Evolutionary conservation across 2,329 filamentous ascomycete genomes (phyloP), one percentile per base, ranked within the genome.

Genomic region (Samsoniella hepiali): DNA sequence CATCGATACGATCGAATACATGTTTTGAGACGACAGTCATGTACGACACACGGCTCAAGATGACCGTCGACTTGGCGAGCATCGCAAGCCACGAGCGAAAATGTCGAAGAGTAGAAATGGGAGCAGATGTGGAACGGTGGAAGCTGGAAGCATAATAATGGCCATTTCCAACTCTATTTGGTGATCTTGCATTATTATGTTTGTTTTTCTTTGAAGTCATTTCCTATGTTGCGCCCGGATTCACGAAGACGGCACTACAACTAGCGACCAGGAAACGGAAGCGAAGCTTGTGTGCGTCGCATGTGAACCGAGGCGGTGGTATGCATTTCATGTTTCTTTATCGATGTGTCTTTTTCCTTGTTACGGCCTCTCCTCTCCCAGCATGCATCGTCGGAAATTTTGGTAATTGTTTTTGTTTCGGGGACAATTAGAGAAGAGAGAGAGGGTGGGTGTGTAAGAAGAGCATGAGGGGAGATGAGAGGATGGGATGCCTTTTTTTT

Each of bases 401-500:
- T 61, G 47, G 27, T 31, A 54, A 56, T 59, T 56, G 60, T 44
- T 63, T 60, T 47, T 59, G 38, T 44, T 63, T 42, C 44, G 38
- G 38, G 17, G 22, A 40, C 64, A 64, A 55, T 61, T 63, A 65
- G 62, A 62, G 58, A 51, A 63, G 65, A 65, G 65, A 63, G 51
- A 51, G 66, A 58, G 66, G 65, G 53, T 51, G 58, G 57, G 57
- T 47, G 13, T 29, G 45, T 49, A 22, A 22, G 4, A 34, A 59
- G 27, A 60, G 36, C 29, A 34, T 60, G 47, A 53, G 32, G 32
- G 22, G 32, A 40, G 54, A 34, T 11, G 50, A 53, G 47, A 64
- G 61, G 63, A 63, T 65, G 66, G 49, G 55, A 61, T 57, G 63
- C 63, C 51, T 68, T 66, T 57, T 34, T 34, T 57, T 45, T 27